phyloP scores from a whole-genome alignment of 164 flowering plant genomes.

The Vitis vinifera region DNA sequence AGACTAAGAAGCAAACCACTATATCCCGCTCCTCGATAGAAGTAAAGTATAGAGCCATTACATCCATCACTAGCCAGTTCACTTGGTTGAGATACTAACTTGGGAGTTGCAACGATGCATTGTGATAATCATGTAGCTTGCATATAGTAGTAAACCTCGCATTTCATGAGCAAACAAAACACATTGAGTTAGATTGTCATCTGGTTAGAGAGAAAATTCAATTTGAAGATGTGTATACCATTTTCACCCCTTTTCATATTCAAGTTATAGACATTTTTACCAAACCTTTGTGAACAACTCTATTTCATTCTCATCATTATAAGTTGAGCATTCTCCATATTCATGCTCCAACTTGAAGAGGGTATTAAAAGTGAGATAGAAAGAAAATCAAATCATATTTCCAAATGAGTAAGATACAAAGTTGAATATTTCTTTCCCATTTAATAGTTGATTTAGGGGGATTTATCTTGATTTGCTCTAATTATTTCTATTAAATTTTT shows the following conservation, averaged over 20 bases:
- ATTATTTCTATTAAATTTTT: too few species aligned
- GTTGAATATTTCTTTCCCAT: too few species aligned
- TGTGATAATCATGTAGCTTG: neutral
- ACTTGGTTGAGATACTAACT: neutral
- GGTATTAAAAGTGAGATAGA: too few species aligned
- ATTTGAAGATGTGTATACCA: neutral
- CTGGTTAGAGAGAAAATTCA: neutral
- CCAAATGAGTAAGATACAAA: too few species aligned
- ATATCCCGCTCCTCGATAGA: neutral
- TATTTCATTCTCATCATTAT: neutral
- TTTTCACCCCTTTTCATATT: neutral
- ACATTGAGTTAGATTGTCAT: neutral
- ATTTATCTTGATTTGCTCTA: too few species aligned
- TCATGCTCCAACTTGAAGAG: neutral
- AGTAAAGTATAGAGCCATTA: neutral
- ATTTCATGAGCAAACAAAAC: neutral
- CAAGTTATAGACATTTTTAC: neutral
- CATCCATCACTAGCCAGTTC: neutral
- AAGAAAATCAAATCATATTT: too few species aligned
- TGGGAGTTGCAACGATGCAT: neutral
- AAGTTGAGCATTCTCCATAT: neutral
- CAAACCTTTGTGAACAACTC: neutral
- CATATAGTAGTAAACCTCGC: neutral
- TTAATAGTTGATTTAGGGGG: too few species aligned
- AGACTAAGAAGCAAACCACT: neutral